phyloP scores from a whole-genome alignment of 345 rosid genomes.

The Sapria himalayana region DNA sequence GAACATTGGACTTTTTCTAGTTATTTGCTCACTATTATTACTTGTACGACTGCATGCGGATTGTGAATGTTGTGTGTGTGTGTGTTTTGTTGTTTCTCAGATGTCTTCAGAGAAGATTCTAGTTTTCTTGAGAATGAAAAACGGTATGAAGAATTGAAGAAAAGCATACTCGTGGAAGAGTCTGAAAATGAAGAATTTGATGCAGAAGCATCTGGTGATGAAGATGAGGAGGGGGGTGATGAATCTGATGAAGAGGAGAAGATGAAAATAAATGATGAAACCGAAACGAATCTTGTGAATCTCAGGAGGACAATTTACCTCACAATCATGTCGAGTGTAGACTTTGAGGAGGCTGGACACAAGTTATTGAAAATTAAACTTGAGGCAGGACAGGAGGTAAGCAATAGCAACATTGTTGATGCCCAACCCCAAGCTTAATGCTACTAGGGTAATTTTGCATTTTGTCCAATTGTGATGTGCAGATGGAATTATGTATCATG shows the following conservation, averaged over 20 bases:
- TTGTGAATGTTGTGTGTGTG: no score
- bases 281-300: conserved; percentile 90
- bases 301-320: conserved; percentile 90
- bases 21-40: no score
- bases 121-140: conserved; percentile 73
- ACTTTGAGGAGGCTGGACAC: conserved; percentile 97
- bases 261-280: conserved; percentile 73
- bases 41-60: no score
- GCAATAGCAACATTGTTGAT: conserved; percentile 5
- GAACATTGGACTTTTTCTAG: no score
- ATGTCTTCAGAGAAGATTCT: conserved; percentile 59
- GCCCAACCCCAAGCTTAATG: no score
- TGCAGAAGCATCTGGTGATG: conserved; percentile 40
- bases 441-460: no score
- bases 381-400: conserved; percentile 97
- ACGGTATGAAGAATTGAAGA: conserved; percentile 72
- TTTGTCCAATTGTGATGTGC: conserved; percentile 11
- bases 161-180: conserved; percentile 64
- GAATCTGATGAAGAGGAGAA: conserved; percentile 41
- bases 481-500: conserved; percentile 95
- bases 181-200: conserved; percentile 71
- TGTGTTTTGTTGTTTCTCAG: conserved; percentile 16
- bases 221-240: conserved; percentile 25
- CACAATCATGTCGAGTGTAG: conserved; percentile 96
- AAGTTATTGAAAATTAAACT: conserved; percentile 80